A percentile compares a stretch with the other conserved stretches of the same genome.
These are phyloP conservation scores for Aspergillus spinulosporus DNA, from an alignment of 2,329 filamentous ascomycete species.

Conservation along the genomic window DNA sequence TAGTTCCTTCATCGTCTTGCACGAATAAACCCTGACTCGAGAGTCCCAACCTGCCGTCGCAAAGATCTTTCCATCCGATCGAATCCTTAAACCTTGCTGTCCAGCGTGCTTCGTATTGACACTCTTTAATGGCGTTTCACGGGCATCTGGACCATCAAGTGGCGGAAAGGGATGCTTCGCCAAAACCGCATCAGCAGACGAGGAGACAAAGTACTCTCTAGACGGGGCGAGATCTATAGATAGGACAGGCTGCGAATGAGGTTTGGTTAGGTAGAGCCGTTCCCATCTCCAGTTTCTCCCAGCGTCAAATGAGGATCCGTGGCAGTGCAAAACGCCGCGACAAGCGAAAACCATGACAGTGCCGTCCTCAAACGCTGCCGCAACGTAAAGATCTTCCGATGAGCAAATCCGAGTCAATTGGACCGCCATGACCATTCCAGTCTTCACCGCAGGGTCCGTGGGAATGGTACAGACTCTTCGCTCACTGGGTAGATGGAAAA, in stretches of 20 bases:
- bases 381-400: conserved; percentile 57
- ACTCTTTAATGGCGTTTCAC: conserved; percentile 55
- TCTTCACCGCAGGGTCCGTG: conserved; percentile 46
- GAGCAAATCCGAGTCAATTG: conserved; percentile 54
- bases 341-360: conserved; percentile 66
- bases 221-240: conserved; percentile 62
- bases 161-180: conserved; percentile 69
- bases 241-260: conserved; percentile 78
- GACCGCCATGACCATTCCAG: conserved; percentile 84
- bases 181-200: conserved; percentile 76
- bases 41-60: conserved; percentile 93
- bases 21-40: conserved; percentile 75
- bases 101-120: conserved; percentile 84
- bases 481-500: conserved; percentile 79
- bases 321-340: conserved; percentile 39
- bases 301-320: conserved; percentile 24
- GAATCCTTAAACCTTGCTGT: conserved; percentile 76
- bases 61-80: conserved; percentile 79
- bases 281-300: conserved; percentile 48
- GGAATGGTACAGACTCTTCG: conserved; percentile 63
- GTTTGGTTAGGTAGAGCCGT: conserved; percentile 62
- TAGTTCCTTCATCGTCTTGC: conserved; percentile 78
- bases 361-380: conserved; percentile 85
- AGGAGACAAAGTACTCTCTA: conserved; percentile 69
- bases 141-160: conserved; percentile 10